Conservation (phyloP, 129 eudicot genomes). For the Pittosporum tobira region DNA sequence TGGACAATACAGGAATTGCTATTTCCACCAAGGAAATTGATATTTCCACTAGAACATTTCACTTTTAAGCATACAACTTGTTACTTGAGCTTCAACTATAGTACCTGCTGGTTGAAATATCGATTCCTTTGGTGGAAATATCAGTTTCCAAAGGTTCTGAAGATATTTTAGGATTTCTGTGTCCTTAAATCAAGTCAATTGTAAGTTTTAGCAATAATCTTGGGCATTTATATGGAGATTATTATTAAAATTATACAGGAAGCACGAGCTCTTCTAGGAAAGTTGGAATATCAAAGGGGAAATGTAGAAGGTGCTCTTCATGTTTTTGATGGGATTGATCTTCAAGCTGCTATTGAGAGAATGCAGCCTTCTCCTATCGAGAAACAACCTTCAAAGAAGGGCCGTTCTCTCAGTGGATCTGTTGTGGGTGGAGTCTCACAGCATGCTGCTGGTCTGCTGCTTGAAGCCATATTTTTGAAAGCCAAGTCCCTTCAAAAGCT, state of each 20-base stretch:
- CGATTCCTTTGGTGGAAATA: too few species aligned
- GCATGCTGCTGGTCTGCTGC: conserved; percentile 74
- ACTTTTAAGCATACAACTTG: too few species aligned
- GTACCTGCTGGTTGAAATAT: too few species aligned
- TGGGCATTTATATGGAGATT: not conserved
- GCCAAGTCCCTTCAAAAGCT: conserved; percentile 95
- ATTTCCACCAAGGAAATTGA: too few species aligned
- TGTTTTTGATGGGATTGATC: conserved; percentile 91
- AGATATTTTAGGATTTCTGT: too few species aligned
- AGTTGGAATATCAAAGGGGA: conserved; percentile 93
- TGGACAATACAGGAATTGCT: too few species aligned
- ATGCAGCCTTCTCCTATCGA: conserved; percentile 61
- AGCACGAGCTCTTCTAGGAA: conserved; percentile 97
- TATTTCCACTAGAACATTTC: too few species aligned
- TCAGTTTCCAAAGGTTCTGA: too few species aligned
- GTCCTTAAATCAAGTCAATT: not conserved
- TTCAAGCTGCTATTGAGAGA: conserved; percentile 76
- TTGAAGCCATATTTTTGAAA: conserved; percentile 88
- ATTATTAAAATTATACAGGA: conserved; percentile 37
- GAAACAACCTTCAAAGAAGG: conserved; percentile 51
- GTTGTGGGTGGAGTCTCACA: conserved; percentile 45
- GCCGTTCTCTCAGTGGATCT: conserved; percentile 44
- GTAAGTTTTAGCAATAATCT: not conserved
- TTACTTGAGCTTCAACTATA: too few species aligned
- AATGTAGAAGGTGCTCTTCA: conserved; percentile 85